Percentiles rank a stretch among this genome's conserved stretches.
phyloP scores from a whole-genome alignment of 2,329 filamentous ascomycete genomes.

The Clarireedia sp. region DNA sequence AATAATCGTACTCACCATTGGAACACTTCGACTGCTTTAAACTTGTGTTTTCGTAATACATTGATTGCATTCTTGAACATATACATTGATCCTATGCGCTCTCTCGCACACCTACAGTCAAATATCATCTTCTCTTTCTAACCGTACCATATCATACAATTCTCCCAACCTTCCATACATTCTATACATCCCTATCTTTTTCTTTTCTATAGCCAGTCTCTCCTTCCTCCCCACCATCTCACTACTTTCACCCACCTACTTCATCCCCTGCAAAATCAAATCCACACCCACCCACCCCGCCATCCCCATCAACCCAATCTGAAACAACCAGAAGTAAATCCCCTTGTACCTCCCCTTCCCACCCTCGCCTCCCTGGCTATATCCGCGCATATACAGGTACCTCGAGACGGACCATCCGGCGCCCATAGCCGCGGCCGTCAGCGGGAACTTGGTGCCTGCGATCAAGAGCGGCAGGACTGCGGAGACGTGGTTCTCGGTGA shows the following conservation, averaged over 20 bases:
- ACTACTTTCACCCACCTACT: neutral
- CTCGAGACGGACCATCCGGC: constrained; percentile 45
- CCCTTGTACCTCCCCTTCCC: constrained; percentile 26
- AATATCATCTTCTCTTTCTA: no score
- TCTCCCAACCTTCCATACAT: no score
- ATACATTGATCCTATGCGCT: no score
- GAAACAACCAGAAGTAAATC: constrained; percentile 18
- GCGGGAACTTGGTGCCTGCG: constrained; percentile 47
- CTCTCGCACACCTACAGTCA: no score
- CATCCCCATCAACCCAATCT: constrained; percentile 22
- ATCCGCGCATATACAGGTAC: constrained; percentile 48
- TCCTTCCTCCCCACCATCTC: neutral
- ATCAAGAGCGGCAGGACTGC: constrained; percentile 47
- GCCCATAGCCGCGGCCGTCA: constrained; percentile 41
- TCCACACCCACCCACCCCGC: constrained; percentile 19
- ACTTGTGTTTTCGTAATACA: no score
- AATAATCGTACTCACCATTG: no score
- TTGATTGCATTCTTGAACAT: no score
- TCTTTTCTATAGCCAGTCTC: no score
- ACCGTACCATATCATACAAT: no score
- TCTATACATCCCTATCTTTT: neutral
- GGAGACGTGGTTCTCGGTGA: constrained; percentile 50
- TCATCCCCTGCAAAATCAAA: constrained; percentile 22
- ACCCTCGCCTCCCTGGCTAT: constrained; percentile 15
- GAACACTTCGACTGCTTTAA: no score